Base-by-base conservation (phyloP, 1,284 basidiomycete species). In the Ceratobasidium sp. region DNA sequence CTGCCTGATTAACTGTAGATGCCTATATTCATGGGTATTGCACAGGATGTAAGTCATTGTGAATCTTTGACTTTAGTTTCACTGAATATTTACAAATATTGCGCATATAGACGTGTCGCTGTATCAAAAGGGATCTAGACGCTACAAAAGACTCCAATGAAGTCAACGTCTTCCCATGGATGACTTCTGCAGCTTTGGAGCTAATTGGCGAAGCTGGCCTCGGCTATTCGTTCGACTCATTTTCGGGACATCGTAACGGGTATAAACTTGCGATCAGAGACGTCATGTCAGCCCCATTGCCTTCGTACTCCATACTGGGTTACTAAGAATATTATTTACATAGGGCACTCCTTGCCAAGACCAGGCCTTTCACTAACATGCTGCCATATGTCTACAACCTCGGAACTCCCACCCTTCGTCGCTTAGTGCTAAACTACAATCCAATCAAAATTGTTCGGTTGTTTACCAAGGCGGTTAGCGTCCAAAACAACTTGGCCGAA, bases 161-260 rank as follows among this genome's bases (percentile, higher is more conserved):
- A 77, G 76, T 87, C 35, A 82, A 88, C 69, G 80, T 88, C 76
- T 83, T 84, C 4, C 82, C 85, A 52, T 87, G 85, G 85, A 80
- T 86, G 77, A 84, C 82, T 21, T 81, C 86, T 7, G 83, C 83
- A 1, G 84, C 87, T 32, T 80, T 88, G 1, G 87, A 88, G 77
- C 82, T 82, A 1, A 82, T 86, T 18, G 86, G 85, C 14, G 83
- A 84, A 76, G 83, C 85, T 2, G 81, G 84, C 9, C 78, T 88
- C 0, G 86, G 85, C 0, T 84, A 88, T 76, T 86, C 85, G 1
- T 88, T 88, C 76, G 82, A 85, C 70, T 84, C 85, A 1, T 79
- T 88, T 6, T 82, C 85, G 54, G 80, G 80, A 11, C 78, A 82
- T 46, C 84, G 82, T 64, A 86, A 84, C 73, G 80, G 83, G 0